A percentile compares a stretch with the other conserved stretches of the same genome.
These are phyloP conservation scores for Postia placenta DNA, from an alignment of 768 basidiomycete species.

Conservation along the genomic window DNA sequence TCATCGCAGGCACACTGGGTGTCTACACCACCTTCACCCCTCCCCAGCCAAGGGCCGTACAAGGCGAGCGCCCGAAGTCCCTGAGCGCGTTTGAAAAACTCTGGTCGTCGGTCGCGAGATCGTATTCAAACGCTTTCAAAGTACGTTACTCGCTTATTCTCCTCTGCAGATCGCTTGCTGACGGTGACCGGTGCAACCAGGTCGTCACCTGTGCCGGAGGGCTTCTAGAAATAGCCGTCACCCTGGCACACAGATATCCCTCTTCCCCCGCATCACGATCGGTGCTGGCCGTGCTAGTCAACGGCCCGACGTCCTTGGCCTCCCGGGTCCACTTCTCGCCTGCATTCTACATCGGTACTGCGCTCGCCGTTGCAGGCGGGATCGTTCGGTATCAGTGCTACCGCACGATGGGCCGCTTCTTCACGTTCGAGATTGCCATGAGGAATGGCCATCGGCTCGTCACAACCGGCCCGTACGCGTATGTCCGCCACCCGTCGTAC, in stretches of 20 bases:
- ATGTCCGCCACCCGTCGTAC: conserved; percentile 26
- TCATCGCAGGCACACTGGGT: background rate
- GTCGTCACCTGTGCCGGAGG: background rate
- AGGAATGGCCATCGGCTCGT: conserved; percentile 17
- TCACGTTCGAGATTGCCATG: conserved; percentile 15
- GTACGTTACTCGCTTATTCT: background rate
- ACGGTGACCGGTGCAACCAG: too few species aligned
- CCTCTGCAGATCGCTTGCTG: too few species aligned
- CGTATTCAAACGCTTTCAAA: background rate
- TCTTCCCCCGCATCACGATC: background rate
- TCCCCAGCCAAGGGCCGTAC: background rate
- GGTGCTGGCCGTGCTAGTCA: background rate
- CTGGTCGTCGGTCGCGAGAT: background rate
- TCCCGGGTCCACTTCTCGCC: background rate
- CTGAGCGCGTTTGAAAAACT: background rate
- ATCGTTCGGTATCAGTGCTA: conserved; percentile 6
- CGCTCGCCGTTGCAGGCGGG: background rate
- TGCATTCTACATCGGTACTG: background rate
- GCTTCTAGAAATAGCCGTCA: conserved; percentile 1
- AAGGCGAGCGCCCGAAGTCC: background rate
- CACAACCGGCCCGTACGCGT: conserved; percentile 22
- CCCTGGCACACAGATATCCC: conserved; percentile 1
- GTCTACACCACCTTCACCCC: background rate
- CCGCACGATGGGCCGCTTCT: conserved; percentile 11
- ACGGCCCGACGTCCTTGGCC: background rate